Evolutionary conservation across 495 filamentous ascomycete genomes (phyloP), one percentile per base, ranked within the genome.

Genomic region (Elasticomyces elasticus): DNA sequence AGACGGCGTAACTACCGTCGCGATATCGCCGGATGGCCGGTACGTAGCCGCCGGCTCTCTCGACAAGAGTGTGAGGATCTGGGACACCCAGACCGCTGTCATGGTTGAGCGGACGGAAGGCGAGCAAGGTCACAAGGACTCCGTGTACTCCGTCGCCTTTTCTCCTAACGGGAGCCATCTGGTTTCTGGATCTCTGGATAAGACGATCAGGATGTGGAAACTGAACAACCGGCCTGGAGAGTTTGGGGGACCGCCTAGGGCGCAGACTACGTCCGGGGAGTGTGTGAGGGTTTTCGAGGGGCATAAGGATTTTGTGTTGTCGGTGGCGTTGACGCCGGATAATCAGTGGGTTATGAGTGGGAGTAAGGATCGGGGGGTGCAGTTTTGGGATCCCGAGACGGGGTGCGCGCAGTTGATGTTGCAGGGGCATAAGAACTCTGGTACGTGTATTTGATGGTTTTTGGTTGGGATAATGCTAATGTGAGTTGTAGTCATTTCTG

Each of bases 201-300:
- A 69, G 66, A 72, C 70, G 17, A 72, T 72, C 61, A 67, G 68
- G 54, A 70, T 72, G 68, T 72, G 70, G 70, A 67, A 70, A 49
- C 52, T 72, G 43, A 61, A 45, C n/a, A 51, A 43, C 27, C 26
- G 20, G 20, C 45, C 24, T 9, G 25, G 10, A 19, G 25, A 3
- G 27, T 15, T 5, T 24, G n/a, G 40, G 40, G 12, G 40, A 7
- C n/a, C 17, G n/a, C 45, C 20, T 4, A 12, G 68, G 9, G 22
- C 49, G 23, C 46, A 52, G 17, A 54, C 61, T 12, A 66, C 63
- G 41, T 52, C 50, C 33, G 69, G 67, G 27, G 66, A 69, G 58
- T 72, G 70, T 51, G 55, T 71, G 30, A 54, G 69, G 44, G 69
- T 64, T 12, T 72, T 71, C 44, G 69, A 72, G 54, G 70, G 70